Percentiles rank a stretch among this genome's conserved stretches.
Evolutionary conservation across 352 stramenopile species (phyloP).

Genomic region (Halophytophthora batemanensis): DNA sequence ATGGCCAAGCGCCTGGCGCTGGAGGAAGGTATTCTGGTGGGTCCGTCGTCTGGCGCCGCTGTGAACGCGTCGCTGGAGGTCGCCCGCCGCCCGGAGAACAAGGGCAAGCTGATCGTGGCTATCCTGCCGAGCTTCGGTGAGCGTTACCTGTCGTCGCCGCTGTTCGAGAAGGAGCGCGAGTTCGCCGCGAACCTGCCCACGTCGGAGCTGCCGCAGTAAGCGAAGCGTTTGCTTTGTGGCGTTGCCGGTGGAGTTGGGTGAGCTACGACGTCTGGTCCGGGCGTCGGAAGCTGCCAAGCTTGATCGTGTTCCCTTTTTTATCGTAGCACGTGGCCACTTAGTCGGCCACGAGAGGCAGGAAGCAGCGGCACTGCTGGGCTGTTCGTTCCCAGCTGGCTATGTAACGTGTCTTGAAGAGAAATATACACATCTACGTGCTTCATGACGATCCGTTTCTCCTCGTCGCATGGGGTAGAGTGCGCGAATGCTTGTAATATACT

Average conservation of each 20-base stretch:
- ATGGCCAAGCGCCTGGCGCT: conserved; percentile 86
- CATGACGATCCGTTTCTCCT: no score
- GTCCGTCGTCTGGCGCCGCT: conserved; percentile 84
- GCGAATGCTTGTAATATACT: no score
- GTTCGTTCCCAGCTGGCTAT: no score
- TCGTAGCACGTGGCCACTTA: no score
- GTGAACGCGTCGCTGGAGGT: conserved; percentile 84
- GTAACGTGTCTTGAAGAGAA: no score
- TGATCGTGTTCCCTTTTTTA: no score
- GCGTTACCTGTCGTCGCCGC: conserved; percentile 75
- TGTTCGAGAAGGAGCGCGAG: conserved; percentile 81
- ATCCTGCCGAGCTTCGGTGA: conserved; percentile 91
- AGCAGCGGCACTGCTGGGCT: no score
- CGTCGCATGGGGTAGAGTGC: not conserved
- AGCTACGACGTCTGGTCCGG: no score
- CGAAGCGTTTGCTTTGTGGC: not conserved
- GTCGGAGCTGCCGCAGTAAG: conserved; percentile 27
- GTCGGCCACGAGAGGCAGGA: no score
- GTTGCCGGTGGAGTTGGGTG: not conserved
- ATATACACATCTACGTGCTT: no score
- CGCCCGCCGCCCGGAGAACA: conserved; percentile 75
- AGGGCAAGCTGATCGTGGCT: conserved; percentile 86
- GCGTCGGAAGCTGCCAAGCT: no score
- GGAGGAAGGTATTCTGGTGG: conserved; percentile 85
- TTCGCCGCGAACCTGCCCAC: conserved; percentile 63